Evolutionary conservation across 257 asterid genomes (phyloP).

Genomic region (Salvia splendens): DNA sequence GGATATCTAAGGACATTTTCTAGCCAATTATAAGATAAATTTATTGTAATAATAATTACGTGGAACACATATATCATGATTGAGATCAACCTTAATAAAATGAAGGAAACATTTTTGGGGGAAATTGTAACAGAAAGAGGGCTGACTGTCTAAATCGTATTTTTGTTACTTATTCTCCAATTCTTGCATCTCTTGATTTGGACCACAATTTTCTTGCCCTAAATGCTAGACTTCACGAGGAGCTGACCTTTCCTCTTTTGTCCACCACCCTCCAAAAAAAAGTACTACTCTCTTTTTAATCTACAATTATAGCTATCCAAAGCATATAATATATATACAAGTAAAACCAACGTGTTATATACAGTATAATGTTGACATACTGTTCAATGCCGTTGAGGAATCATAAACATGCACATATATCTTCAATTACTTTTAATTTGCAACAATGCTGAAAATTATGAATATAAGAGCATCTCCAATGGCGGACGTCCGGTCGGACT

Average conservation of each 20-base stretch:
- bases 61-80: not conserved
- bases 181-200: conserved; percentile 21
- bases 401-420: too few relatives aligned
- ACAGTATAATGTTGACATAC: too few relatives aligned
- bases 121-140: not conserved
- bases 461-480: too few relatives aligned
- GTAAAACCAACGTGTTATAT: too few relatives aligned
- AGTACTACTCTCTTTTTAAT: not conserved
- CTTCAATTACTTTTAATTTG: too few relatives aligned
- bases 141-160: conserved; percentile 8
- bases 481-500: too few relatives aligned
- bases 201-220: conserved; percentile 32
- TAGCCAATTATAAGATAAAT: too few relatives aligned
- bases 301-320: too few relatives aligned
- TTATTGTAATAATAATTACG: not conserved
- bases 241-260: conserved; percentile 21
- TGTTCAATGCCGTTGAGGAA: too few relatives aligned
- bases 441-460: too few relatives aligned
- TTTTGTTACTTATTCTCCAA: conserved; percentile 4
- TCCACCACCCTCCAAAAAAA: not conserved
- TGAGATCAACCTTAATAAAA: not conserved
- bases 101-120: not conserved
- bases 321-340: too few relatives aligned
- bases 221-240: conserved; percentile 33
- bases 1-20: too few relatives aligned